A percentile compares a stretch with the other conserved stretches of the same genome.
Conservation (phyloP, 768 basidiomycete species). For the Russula compacta region DNA sequence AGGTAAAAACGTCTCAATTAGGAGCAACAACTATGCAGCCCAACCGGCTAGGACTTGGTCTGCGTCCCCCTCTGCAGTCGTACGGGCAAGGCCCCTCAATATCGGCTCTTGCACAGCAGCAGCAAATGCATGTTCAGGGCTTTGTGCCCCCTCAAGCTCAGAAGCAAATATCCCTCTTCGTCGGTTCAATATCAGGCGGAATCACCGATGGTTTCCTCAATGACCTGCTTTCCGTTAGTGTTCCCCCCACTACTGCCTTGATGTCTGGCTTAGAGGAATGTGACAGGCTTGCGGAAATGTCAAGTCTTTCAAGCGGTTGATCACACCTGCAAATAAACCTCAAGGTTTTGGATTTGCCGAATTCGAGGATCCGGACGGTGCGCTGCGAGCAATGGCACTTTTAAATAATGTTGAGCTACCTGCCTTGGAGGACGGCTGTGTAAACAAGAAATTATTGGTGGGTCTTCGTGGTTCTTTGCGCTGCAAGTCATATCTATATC, state of each 20-base stretch:
- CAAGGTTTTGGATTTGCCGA: conserved; percentile 97
- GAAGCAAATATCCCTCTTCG: conserved; percentile 71
- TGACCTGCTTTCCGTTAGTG: conserved; percentile 64
- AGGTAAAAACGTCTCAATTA: neutral
- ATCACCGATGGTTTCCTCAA: conserved; percentile 79
- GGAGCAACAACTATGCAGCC: conserved; percentile 44
- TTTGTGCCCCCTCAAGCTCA: conserved; percentile 59
- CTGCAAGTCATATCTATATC: conserved; percentile 24
- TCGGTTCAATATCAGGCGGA: conserved; percentile 93
- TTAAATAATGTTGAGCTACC: conserved; percentile 58
- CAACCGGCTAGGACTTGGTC: conserved; percentile 69
- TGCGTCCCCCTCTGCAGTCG: conserved; percentile 79
- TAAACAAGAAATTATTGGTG: conserved; percentile 61
- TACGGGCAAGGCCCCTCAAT: conserved; percentile 91
- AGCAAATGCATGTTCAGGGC: conserved; percentile 49
- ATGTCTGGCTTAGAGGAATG: neutral
- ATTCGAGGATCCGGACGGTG: conserved; percentile 88
- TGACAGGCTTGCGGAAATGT: conserved; percentile 81
- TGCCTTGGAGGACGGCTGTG: conserved; percentile 49
- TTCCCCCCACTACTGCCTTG: neutral
- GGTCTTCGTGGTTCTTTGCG: conserved; percentile 29
- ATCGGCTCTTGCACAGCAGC: conserved; percentile 82
- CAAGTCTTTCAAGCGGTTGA: conserved; percentile 84
- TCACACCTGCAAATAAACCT: conserved; percentile 87
- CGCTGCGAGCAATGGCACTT: conserved; percentile 62